Percentiles rank a stretch among this genome's conserved stretches.
phyloP scores from a whole-genome alignment of 2,329 filamentous ascomycete genomes.

The Cryphonectria parasitica region DNA sequence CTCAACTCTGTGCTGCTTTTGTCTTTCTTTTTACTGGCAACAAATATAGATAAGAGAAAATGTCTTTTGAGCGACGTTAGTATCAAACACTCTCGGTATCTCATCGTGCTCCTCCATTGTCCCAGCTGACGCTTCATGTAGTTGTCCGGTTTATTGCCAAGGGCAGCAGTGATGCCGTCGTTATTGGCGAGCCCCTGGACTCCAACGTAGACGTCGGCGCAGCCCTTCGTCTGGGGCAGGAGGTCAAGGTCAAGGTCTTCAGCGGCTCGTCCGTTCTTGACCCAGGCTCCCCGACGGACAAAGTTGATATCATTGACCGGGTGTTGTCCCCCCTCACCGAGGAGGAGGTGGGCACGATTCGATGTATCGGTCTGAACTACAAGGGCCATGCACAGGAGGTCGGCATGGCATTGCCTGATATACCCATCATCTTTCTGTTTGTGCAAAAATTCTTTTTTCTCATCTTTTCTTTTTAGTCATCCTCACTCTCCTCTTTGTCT shows the following conservation, averaged over 20 bases:
- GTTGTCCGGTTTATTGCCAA: constrained; percentile 28
- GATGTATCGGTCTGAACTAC: constrained; percentile 63
- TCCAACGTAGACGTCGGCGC: constrained; percentile 59
- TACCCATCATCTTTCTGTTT: constrained; percentile 59
- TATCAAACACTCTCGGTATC: background rate
- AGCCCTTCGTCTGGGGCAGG: constrained; percentile 58
- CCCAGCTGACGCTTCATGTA: constrained; percentile 5
- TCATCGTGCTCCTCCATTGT: background rate
- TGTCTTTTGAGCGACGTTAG: constrained; percentile 28
- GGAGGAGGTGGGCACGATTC: constrained; percentile 58
- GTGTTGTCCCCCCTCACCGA: constrained; percentile 56
- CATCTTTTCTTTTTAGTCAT: background rate
- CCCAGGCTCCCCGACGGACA: constrained; percentile 55
- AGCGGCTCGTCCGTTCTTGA: constrained; percentile 61
- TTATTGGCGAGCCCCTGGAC: constrained; percentile 29
- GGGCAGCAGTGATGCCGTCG: constrained; percentile 19
- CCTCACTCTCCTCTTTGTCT: no score
- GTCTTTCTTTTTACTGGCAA: background rate
- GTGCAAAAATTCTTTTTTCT: background rate
- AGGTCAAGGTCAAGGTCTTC: constrained; percentile 60
- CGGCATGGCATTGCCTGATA: constrained; percentile 53
- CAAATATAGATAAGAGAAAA: background rate
- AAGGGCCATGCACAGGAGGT: constrained; percentile 56
- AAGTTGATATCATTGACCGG: constrained; percentile 48
- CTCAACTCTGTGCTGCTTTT: background rate